Base-by-base conservation (phyloP, 2,329 filamentous ascomycete genomes). In the Alternaria viburni region DNA sequence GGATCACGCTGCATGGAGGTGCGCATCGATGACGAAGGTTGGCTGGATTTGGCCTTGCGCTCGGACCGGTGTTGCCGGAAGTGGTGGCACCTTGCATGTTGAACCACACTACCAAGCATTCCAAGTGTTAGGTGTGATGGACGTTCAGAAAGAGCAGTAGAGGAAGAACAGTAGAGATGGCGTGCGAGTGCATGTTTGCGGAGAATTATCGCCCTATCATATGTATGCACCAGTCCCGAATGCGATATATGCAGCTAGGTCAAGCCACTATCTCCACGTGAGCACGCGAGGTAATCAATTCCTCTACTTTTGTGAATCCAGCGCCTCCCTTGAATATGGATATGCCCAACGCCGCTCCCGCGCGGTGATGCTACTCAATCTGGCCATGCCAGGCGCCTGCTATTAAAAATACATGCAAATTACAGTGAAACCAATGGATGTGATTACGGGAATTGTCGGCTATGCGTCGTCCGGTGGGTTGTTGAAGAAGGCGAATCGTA, bases 401-500 rank as follows among this genome's bases (percentile, higher is more conserved):
- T 57, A 69, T 71, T 77, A 79, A 57, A 76, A 76, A 78, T 78
- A 79, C 75, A 79, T 66, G 69, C 64, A 72, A 73, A 73, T 66
- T 72, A 75, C 69, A 77, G 57, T 57, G 65, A 69, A 71, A 51
- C 66, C 57, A 58, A 58, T 41, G 54, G 69, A 70, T 73, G 69
- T 67, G 69, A 64, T 41, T 63, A 59, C 46, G 59, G 61, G 62
- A 65, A 23, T 41, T 21, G 46, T 61, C 44, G 63, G 54, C 68
- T 74, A 77, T 64, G 69, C 67, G 61, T 81, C 72, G 64, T 80
- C 78, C 26, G 79, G 79, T 8, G 78, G 78, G 43, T 74, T 71
- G 50, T 78, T 79, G 69, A 81, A 80, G 62, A 80, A 67, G 21
- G 75, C 72, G 58, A 80, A 74, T 64, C 79, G 78, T 75, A 81